Evolutionary conservation across 2,329 filamentous ascomycete species (phyloP).

Genomic region (Alternaria sp.): DNA sequence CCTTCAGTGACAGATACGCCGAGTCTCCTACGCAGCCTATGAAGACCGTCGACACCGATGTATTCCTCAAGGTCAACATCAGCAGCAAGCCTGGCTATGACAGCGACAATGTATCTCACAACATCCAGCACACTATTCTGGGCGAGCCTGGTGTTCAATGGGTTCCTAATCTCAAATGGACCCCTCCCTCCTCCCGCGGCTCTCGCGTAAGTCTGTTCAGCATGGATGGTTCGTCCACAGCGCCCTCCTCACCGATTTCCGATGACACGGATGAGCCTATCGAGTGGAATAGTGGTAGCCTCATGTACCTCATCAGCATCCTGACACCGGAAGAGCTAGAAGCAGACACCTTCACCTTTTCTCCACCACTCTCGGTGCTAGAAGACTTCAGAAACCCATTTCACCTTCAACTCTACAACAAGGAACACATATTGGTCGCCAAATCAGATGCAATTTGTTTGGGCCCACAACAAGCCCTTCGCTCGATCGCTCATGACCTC

Average conservation of each 20-base stretch:
- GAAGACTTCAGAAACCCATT: constrained; percentile 2
- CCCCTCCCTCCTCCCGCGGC: background rate
- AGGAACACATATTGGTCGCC: constrained; percentile 12
- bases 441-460: constrained; percentile 8
- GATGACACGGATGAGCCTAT: constrained; percentile 1
- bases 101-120: background rate
- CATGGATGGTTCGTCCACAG: background rate
- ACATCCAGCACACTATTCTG: background rate
- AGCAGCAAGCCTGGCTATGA: background rate
- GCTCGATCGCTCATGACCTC: constrained; percentile 17
- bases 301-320: constrained; percentile 26
- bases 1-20: constrained; percentile 14
- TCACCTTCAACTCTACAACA: constrained; percentile 18
- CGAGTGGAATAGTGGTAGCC: constrained; percentile 21
- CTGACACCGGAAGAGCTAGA: constrained; percentile 18
- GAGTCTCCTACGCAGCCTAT: background rate
- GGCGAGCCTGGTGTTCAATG: background rate
- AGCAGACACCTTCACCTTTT: constrained; percentile 15
- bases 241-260: background rate
- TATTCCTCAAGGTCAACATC: background rate
- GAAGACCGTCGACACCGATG: background rate
- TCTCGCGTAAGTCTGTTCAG: background rate
- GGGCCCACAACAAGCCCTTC: constrained; percentile 1
- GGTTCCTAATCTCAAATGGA: constrained; percentile 15
- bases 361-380: constrained; percentile 20